Percentiles rank a stretch among this genome's conserved stretches.
These are phyloP conservation scores for Microcyclospora tardicrescens DNA, from an alignment of 2,329 filamentous ascomycete species.

Conservation along the genomic window DNA sequence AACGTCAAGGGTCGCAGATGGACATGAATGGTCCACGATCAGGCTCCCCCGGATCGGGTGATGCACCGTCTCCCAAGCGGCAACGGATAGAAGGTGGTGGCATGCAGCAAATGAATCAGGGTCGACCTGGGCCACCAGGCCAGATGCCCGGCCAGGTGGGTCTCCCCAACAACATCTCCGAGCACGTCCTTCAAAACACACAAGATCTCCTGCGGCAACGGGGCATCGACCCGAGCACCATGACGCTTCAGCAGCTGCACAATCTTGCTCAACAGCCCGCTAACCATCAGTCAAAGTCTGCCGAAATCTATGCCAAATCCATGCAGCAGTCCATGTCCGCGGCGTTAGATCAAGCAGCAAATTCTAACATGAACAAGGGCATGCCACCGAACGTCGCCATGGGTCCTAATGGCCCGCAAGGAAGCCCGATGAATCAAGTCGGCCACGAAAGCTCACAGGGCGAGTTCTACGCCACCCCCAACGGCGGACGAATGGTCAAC, in stretches of 20 bases:
- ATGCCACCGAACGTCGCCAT: constrained; percentile 50
- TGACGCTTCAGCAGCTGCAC: constrained; percentile 67
- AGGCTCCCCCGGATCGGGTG: constrained; percentile 67
- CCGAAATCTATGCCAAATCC: constrained; percentile 76
- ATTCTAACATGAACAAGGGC: constrained; percentile 57
- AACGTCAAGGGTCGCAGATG: constrained; percentile 75
- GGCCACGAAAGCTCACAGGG: constrained; percentile 58
- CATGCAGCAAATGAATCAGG: constrained; percentile 53
- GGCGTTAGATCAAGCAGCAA: constrained; percentile 52
- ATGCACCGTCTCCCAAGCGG: constrained; percentile 85
- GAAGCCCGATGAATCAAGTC: constrained; percentile 20
- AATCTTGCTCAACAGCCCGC: constrained; percentile 40
- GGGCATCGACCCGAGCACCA: constrained; percentile 61
- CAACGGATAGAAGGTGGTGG: constrained; percentile 64
- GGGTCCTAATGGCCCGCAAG: constrained; percentile 19
- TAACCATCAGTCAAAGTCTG: constrained; percentile 64
- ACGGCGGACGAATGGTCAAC: constrained; percentile 15
- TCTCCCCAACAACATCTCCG: constrained; percentile 11
- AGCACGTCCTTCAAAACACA: constrained; percentile 8
- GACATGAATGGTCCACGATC: constrained; percentile 70
- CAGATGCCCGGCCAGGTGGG: constrained; percentile 21
- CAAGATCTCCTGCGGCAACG: constrained; percentile 41
- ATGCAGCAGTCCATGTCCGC: constrained; percentile 71
- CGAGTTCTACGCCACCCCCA: constrained; percentile 17
- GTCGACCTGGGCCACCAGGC: constrained; percentile 18